Percentiles rank a stretch among this genome's conserved stretches.
phyloP scores from a whole-genome alignment of 805 yeast genomes.

The Clavispora asparagi region DNA sequence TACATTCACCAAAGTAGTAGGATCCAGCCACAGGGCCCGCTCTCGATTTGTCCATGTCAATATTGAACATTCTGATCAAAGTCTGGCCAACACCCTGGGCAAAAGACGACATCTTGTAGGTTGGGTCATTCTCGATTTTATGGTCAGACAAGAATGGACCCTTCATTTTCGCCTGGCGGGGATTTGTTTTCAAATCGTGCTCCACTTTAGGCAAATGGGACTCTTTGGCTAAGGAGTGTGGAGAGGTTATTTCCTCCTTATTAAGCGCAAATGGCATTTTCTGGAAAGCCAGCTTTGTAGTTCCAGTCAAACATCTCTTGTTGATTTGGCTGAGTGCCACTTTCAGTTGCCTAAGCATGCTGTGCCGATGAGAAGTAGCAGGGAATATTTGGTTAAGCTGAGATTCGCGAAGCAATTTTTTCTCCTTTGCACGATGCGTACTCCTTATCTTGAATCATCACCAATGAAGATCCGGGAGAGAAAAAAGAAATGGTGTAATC shows the following conservation, averaged over 20 bases:
- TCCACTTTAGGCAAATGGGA: slow-evolving; percentile 35
- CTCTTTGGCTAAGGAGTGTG: slow-evolving; percentile 33
- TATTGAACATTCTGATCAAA: slow-evolving; percentile 53
- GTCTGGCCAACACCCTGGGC: slow-evolving; percentile 55
- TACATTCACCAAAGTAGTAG: slow-evolving; percentile 79
- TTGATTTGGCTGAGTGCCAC: neutral
- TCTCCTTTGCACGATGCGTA: neutral
- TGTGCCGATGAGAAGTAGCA: neutral
- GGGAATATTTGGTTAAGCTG: neutral
- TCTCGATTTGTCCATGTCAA: slow-evolving; percentile 89
- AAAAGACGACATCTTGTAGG: slow-evolving; percentile 30
- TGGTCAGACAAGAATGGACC: slow-evolving; percentile 37
- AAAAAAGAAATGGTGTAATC: too few relatives aligned
- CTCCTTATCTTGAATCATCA: neutral
- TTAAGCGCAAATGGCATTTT: slow-evolving; percentile 12
- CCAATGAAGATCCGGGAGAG: neutral
- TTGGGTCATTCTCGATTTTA: slow-evolving; percentile 33
- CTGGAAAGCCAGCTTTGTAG: slow-evolving; percentile 5
- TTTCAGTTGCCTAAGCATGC: slow-evolving; percentile 2
- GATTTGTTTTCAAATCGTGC: slow-evolving; percentile 27
- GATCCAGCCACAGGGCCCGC: slow-evolving; percentile 95
- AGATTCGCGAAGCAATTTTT: neutral
- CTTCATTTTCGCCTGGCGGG: slow-evolving; percentile 32
- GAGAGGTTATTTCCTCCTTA: slow-evolving; percentile 25
- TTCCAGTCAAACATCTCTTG: neutral